Evolutionary conservation across 768 basidiomycete species (phyloP), one percentile per base, ranked within the genome.

Genomic region (Leccinellum rugosiceps): DNA sequence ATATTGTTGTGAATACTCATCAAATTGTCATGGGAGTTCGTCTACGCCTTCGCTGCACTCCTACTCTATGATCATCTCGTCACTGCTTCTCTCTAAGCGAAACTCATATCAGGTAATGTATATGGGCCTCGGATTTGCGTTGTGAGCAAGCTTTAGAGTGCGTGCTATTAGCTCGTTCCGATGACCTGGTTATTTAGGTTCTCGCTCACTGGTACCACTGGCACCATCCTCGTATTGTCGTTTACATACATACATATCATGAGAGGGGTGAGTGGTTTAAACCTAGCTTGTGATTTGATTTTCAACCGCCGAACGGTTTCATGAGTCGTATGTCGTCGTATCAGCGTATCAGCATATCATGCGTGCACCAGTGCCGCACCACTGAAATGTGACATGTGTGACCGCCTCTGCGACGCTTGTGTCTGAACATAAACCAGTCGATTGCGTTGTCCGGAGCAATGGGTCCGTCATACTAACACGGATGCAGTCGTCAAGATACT

Each of bases 81-180:
- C 11, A n/a, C 6, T 11, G 19, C 10, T n/a, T 25, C 35, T 30
- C 34, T 35, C 19, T 17, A 8, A 15, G 25, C 43, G 10, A 41
- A 2, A 25, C 31, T 25, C 14, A 11, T 15, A 30, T 23, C 11
- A 60, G 59, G 58, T 50, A 28, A 58, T 52, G 46, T 60, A 60
- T 2, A 25, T 30, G 43, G 14, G 47, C 26, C 49, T 61, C 30
- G 50, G 14, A 26, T 56, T 44, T 38, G 34, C 53, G 1, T 13
- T 25, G 59, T 60, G 43, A 48, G 60, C 28, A 3, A 38, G 7
- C 32, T 41, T 4, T n/a, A 43, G n/a, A n/a, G 14, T 26, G 17
- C 25, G 25, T 25, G 25, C 25, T 25, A 25, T 25, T 25, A 3
- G 13, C 31, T 30, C 21, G n/a, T 6, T 31, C 23, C 44, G 26